Conservation (phyloP, 495 filamentous ascomycete genomes). For the Pyrenopolyporus hunteri region DNA sequence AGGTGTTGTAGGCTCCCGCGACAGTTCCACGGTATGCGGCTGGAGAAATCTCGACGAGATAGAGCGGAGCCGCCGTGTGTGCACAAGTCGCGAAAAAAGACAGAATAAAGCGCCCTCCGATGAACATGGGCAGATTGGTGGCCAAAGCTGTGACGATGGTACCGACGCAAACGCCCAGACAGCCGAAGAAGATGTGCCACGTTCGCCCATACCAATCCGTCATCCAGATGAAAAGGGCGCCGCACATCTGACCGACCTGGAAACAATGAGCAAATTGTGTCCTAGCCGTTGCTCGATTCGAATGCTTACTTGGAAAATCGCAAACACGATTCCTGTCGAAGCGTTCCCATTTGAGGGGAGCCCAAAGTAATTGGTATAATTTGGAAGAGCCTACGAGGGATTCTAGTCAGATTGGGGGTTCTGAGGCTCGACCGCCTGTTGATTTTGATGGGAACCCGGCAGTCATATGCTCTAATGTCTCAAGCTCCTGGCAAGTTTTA, state of each 20-base stretch:
- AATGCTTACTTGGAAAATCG: slow-evolving; percentile 43
- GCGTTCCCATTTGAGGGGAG: slow-evolving; percentile 36
- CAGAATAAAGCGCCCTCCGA: slow-evolving; percentile 77
- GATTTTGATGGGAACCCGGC: no score
- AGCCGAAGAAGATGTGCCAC: slow-evolving; percentile 59
- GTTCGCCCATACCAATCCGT: slow-evolving; percentile 53
- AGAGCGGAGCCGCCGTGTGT: slow-evolving; percentile 72
- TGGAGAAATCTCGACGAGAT: slow-evolving; percentile 76
- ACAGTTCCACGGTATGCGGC: slow-evolving; percentile 72
- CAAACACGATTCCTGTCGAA: slow-evolving; percentile 43
- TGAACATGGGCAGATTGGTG: slow-evolving; percentile 56
- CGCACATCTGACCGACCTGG: slow-evolving; percentile 41
- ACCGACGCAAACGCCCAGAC: slow-evolving; percentile 68
- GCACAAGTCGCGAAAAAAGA: slow-evolving; percentile 75
- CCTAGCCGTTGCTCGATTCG: no score
- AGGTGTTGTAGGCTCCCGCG: slow-evolving; percentile 57
- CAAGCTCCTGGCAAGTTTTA: no score
- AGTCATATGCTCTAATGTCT: no score
- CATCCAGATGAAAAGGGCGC: slow-evolving; percentile 41
- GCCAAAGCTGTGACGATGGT: slow-evolving; percentile 51
- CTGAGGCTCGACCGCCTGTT: no score
- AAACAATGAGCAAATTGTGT: background rate
- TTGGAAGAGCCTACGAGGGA: slow-evolving; percentile 35
- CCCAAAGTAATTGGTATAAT: slow-evolving; percentile 40
- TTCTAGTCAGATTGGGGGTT: no score